These are phyloP conservation scores for Acacia confusa DNA, from an alignment of 306 rosid genomes.

Conservation along the genomic window DNA sequence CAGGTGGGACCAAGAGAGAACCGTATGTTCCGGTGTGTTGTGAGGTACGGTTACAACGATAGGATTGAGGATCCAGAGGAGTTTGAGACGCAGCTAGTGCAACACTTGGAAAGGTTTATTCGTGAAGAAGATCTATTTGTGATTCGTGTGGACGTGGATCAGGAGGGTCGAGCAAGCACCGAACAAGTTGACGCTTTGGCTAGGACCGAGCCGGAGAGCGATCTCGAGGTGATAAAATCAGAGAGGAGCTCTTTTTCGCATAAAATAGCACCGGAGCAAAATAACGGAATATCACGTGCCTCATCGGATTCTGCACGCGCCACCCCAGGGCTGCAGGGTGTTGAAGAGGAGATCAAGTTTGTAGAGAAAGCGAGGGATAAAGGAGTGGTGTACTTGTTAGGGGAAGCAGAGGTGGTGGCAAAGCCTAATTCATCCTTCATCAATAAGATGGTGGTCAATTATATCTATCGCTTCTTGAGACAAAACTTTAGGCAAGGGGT, in stretches of 20 bases:
- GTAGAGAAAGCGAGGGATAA: conserved; percentile 57
- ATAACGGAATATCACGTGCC: not conserved
- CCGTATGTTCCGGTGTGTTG: conserved; percentile 67
- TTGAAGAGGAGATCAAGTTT: conserved; percentile 55
- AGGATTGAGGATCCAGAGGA: conserved; percentile 34
- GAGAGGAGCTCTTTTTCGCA: conserved; percentile 21
- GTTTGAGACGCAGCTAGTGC: conserved; percentile 62
- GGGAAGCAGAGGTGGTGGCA: conserved; percentile 75
- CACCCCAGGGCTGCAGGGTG: not conserved
- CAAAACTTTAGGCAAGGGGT: conserved; percentile 71
- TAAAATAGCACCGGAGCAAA: conserved; percentile 25
- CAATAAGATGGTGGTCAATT: conserved; percentile 63
- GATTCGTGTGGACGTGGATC: not conserved
- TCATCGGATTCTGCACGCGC: conserved; percentile 15
- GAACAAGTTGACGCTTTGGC: not conserved
- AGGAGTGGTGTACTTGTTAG: conserved; percentile 71
- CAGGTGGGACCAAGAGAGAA: conserved; percentile 65
- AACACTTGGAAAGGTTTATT: conserved; percentile 56
- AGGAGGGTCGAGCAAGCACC: conserved; percentile 16
- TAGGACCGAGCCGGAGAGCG: not conserved
- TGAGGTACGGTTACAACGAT: conserved; percentile 82
- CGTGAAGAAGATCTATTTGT: conserved; percentile 36
- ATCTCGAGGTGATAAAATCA: conserved; percentile 1
- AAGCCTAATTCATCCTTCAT: conserved; percentile 57
- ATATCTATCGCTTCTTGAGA: conserved; percentile 62